phyloP scores from a whole-genome alignment of 768 basidiomycete genomes.

The Artomyces pyxidatus region DNA sequence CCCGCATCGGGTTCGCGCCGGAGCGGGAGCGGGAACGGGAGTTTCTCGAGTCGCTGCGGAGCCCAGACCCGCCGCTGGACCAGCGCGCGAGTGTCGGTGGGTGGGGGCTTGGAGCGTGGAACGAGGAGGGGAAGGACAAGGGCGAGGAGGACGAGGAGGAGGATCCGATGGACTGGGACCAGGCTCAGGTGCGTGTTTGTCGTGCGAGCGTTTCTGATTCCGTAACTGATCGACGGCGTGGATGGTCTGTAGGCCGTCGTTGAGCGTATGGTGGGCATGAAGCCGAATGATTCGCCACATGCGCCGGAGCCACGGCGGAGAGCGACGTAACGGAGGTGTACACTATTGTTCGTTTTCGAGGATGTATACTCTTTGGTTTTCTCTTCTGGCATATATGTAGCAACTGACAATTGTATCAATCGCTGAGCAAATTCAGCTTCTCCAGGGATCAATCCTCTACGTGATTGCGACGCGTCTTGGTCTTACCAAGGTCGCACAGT shows the following conservation, averaged over 20 bases:
- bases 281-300: background rate
- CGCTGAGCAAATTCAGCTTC: too few species aligned
- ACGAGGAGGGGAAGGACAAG: slow-evolving; percentile 38
- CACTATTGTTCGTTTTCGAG: too few species aligned
- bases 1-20: slow-evolving; percentile 23
- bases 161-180: slow-evolving; percentile 58
- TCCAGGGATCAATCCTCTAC: too few species aligned
- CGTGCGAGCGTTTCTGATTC: background rate
- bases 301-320: background rate
- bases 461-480: too few species aligned
- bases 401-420: too few species aligned
- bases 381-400: too few species aligned
- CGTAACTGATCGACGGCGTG: background rate
- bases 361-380: too few species aligned
- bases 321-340: background rate
- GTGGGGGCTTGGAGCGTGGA: slow-evolving; percentile 56
- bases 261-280: slow-evolving; percentile 25
- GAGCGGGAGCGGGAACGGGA: slow-evolving; percentile 42
- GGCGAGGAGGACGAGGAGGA: slow-evolving; percentile 60
- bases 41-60: slow-evolving; percentile 49
- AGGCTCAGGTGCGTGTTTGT: slow-evolving; percentile 44
- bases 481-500: too few species aligned
- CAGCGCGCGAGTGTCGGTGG: slow-evolving; percentile 51
- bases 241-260: slow-evolving; percentile 19
- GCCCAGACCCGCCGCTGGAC: slow-evolving; percentile 8